phyloP scores from a whole-genome alignment of 306 rosid species.

The Acacia melanoxylon region DNA sequence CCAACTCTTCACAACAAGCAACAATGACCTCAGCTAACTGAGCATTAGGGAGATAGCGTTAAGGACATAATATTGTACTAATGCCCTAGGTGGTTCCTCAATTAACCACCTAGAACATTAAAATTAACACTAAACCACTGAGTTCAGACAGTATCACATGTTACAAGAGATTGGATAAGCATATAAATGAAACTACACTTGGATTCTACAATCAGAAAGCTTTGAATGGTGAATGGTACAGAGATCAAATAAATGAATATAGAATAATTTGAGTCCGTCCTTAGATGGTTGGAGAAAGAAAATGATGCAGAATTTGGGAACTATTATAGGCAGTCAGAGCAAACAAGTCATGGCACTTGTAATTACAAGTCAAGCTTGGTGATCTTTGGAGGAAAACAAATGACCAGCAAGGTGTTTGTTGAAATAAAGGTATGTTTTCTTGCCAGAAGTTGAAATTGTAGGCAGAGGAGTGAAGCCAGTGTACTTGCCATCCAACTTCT shows the following conservation, averaged over 20 bases:
- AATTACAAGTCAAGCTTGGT: slow-evolving; percentile 8
- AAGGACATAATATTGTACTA: too few species aligned
- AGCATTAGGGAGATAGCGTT: too few species aligned
- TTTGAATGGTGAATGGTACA: not conserved
- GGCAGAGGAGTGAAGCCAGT: slow-evolving; percentile 46
- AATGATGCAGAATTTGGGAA: not conserved
- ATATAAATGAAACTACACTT: not conserved
- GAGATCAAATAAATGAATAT: not conserved
- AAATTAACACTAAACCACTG: not conserved
- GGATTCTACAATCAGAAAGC: not conserved
- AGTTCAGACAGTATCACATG: not conserved
- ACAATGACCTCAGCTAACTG: too few species aligned
- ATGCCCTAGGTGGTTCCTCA: too few species aligned
- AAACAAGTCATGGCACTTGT: not conserved
- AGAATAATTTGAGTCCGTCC: not conserved
- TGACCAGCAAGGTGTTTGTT: slow-evolving; percentile 30
- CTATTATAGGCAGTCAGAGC: not conserved
- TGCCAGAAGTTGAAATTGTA: slow-evolving; percentile 60
- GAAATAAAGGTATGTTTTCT: slow-evolving; percentile 47
- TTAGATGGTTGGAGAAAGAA: not conserved
- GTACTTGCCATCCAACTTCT: slow-evolving; percentile 53
- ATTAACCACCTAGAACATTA: too few species aligned
- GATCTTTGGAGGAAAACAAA: slow-evolving; percentile 20
- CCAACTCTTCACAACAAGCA: too few species aligned
- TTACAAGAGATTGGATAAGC: not conserved